Conservation (phyloP, 2,329 filamentous ascomycete species). For the Arthrinium phaeospermum region DNA sequence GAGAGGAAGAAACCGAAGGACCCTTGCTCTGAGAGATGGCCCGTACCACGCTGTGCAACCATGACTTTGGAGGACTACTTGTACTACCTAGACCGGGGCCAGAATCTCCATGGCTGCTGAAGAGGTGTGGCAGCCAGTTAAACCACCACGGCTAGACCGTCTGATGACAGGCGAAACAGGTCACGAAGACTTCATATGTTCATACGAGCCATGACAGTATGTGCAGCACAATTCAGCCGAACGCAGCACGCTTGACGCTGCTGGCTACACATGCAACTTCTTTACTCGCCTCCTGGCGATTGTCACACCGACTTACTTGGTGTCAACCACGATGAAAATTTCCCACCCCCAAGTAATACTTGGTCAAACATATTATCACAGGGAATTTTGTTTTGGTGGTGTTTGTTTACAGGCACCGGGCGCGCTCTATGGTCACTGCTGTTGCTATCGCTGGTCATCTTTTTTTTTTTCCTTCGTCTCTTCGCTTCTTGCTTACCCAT, state of each 20-base stretch:
- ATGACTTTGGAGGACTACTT: constrained; percentile 1
- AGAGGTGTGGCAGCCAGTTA: constrained; percentile 13
- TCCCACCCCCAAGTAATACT: neutral
- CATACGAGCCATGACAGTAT: constrained; percentile 11
- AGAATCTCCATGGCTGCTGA: constrained; percentile 10
- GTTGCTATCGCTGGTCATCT: no score
- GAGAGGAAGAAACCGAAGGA: neutral
- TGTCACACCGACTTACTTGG: constrained; percentile 1
- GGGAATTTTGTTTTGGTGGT: neutral
- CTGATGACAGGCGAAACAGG: constrained; percentile 17
- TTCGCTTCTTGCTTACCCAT: neutral
- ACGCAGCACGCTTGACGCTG: neutral
- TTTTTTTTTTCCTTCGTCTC: neutral
- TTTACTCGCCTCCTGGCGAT: neutral
- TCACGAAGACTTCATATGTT: constrained; percentile 19
- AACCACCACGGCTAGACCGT: constrained; percentile 21
- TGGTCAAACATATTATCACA: neutral
- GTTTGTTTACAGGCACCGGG: constrained; percentile 13
- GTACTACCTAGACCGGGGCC: neutral
- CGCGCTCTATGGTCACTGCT: constrained; percentile 10
- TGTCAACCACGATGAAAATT: neutral
- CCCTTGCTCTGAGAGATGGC: neutral
- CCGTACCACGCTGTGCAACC: constrained; percentile 5
- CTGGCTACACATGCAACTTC: neutral
- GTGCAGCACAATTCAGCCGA: neutral